Evolutionary conservation across 148 eudicot species (phyloP), one percentile per base, ranked within the genome.

Genomic region (Bassia scoparia): DNA sequence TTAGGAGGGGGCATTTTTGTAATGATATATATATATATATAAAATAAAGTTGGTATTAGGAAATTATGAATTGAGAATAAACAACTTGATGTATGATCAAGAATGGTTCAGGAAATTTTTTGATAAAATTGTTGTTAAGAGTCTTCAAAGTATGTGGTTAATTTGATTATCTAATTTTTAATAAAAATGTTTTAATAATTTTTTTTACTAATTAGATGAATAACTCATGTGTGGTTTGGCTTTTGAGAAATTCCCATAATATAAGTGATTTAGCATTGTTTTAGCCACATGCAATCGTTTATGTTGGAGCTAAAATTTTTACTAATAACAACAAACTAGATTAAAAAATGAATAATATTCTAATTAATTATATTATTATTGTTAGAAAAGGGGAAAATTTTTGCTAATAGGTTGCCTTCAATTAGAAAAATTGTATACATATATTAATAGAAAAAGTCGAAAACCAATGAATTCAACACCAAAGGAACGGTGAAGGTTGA

Each of bases 1-100:
- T 50, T 38, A 49, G 61, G 23, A 34, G 68, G 54, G 18, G 49
- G 68, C 74, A 76, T 69, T 26, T 12, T n/a, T n/a, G n/a, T n/a
- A n/a, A n/a, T n/a, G n/a, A n/a, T n/a, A n/a, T n/a, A n/a, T n/a
- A n/a, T n/a, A n/a, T n/a, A n/a, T n/a, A n/a, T n/a, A n/a, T n/a
- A n/a, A n/a, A n/a, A n/a, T n/a, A n/a, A n/a, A n/a, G n/a, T n/a
- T n/a, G n/a, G n/a, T n/a, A n/a, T n/a, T n/a, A n/a, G n/a, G n/a
- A 14, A 41, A 41, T 41, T 11, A 41, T 41, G 46, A 41, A 41
- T 41, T 41, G 46, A 41, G 46, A 14, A 41, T 41, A 41, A 41
- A 8, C 41, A 37, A 37, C 41, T 37, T 37, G 4, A 3, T 37
- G 41, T 37, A 37, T 37, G 41, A 37, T 37, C 41, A 37, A 5